Evolutionary conservation across 768 basidiomycete genomes (phyloP), one percentile per base, ranked within the genome.

Genomic region (Tulasnella sp.): DNA sequence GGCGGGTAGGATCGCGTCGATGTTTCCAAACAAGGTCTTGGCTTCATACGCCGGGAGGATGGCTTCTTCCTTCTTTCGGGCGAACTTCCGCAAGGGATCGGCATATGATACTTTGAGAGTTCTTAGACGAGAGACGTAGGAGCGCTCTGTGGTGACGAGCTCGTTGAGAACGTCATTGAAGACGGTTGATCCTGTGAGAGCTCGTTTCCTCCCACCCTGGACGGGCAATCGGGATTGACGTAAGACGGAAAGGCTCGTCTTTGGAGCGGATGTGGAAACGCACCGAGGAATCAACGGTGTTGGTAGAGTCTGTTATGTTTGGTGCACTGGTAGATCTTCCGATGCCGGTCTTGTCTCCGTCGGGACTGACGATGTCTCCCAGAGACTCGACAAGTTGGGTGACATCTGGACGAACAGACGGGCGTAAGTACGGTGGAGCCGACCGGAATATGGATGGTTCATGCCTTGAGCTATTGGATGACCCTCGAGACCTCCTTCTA

Each of bases 31-130:
- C 29, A 99, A 84, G 1, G 88, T 92, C 75, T 92, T 95, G 39
- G 95, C 95, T 79, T 98, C 92, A 79, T 96, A 98, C 26, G 87
- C 81, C 0, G 91, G 90, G 62, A 99, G 86, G 76, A 99, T 92
- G 40, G 91, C 88, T 0, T 92, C 95, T 73, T 90, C 89, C 78
- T 92, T 91, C 79, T 85, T 89, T 70, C 87, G 86, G 26, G 96
- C 88, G 78, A 95, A 99, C 59, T 86, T 86, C 41, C 95, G 88
- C 34, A 99, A 83, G 9, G 95, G 97, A 78, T 94, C 90, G 39
- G 95, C 96, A 78, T 97, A 98, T 12, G 81, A 82, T 62, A 85
- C 81, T 80, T 95, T 95, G 77, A 98, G 86, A 35, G 88, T 89
- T 75, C 86, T 86, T 19, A 98, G 84, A 16, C 93, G 87, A 75